Evolutionary conservation across 176 grass and related monocot species (phyloP).

Genomic region (Tillandsia fasciculata): DNA sequence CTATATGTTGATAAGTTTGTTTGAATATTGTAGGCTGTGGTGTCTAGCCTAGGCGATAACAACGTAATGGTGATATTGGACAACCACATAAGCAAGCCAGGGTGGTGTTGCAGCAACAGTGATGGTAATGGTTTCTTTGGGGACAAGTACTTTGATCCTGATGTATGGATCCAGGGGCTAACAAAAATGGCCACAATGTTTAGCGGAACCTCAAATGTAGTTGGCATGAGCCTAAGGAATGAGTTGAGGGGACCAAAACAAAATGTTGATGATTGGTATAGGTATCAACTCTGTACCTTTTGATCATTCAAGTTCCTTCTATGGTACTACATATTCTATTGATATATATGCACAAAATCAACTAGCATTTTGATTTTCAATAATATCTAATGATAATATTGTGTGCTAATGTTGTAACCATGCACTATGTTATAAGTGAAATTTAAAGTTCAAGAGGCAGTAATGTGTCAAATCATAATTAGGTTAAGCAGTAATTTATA

Average conservation of each 20-base stretch:
- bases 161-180: conserved; percentile 61
- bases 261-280: conserved; percentile 74
- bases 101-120: conserved; percentile 57
- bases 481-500: too few species aligned
- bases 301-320: background rate
- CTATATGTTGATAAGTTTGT: too few species aligned
- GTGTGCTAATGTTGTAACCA: too few species aligned
- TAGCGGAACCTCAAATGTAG: conserved; percentile 33
- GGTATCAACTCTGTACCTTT: conserved; percentile 20
- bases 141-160: conserved; percentile 56
- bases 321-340: background rate
- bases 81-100: conserved; percentile 85
- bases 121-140: conserved; percentile 94
- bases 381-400: too few species aligned
- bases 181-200: conserved; percentile 60
- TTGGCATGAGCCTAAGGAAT: conserved; percentile 92
- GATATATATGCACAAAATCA: background rate
- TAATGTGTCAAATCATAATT: too few species aligned
- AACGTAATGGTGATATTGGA: conserved; percentile 84
- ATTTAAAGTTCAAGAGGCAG: too few species aligned
- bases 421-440: too few species aligned
- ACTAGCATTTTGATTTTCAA: too few species aligned
- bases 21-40: conserved; percentile 38
- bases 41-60: conserved; percentile 49
- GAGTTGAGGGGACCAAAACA: conserved; percentile 63